Percentiles rank a stretch among this genome's conserved stretches.
phyloP scores from a whole-genome alignment of 1,284 basidiomycete species.

The Fistulina hepatica region DNA sequence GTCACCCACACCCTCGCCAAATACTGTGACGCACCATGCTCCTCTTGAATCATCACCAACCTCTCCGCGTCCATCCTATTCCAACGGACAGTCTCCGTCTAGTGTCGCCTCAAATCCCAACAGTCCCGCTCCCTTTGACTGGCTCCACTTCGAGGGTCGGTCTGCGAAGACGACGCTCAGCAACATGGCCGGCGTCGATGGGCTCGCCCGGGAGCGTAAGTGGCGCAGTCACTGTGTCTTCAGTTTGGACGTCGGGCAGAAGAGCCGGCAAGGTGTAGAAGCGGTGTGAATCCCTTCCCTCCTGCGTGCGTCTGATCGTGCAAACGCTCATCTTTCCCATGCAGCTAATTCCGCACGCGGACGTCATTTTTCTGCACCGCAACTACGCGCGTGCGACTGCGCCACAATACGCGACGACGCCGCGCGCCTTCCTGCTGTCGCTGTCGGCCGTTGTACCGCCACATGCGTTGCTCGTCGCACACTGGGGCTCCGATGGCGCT shows the following conservation, averaged over 20 bases:
- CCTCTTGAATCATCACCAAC: constrained; percentile 30
- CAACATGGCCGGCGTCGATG: constrained; percentile 67
- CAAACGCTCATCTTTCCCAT: constrained; percentile 8
- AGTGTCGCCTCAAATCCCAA: constrained; percentile 30
- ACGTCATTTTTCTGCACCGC: constrained; percentile 66
- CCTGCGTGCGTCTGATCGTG: constrained; percentile 5
- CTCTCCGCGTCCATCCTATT: constrained; percentile 23
- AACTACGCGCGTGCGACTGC: constrained; percentile 51
- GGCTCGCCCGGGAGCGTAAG: constrained; percentile 65
- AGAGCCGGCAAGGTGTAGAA: constrained; percentile 66
- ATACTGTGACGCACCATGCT: constrained; percentile 22
- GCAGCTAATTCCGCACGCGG: constrained; percentile 67
- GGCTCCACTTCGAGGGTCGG: constrained; percentile 73
- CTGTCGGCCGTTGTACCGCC: constrained; percentile 51
- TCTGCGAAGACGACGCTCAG: constrained; percentile 63
- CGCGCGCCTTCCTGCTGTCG: constrained; percentile 65
- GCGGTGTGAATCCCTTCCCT: constrained; percentile 37
- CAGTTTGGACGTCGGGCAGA: constrained; percentile 63
- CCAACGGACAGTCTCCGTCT: constrained; percentile 24
- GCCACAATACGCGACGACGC: constrained; percentile 46
- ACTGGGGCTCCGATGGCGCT: constrained; percentile 67
- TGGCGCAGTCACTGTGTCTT: constrained; percentile 73
- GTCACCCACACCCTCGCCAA: constrained; percentile 18
- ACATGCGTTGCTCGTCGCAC: constrained; percentile 66
- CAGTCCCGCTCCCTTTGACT: constrained; percentile 68